Conservation (phyloP, 1,284 basidiomycete species). For the Tausonia pullulans region DNA sequence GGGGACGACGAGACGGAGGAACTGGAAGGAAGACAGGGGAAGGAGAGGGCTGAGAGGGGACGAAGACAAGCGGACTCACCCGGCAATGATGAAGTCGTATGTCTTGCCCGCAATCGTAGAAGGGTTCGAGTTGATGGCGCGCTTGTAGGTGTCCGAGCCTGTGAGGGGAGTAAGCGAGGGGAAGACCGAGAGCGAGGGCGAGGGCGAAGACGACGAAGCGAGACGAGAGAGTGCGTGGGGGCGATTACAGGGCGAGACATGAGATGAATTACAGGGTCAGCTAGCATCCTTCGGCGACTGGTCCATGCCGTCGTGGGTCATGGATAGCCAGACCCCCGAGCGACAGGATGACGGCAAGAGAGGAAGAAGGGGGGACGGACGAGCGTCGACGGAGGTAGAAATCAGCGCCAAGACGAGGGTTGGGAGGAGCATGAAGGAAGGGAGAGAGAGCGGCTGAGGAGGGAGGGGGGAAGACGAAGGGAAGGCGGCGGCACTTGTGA, state of each 20-base stretch:
- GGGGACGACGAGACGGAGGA: not conserved
- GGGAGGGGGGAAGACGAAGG: not conserved
- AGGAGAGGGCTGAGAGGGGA: not conserved
- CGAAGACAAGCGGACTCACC: conserved; percentile 16
- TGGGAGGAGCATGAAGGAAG: not conserved
- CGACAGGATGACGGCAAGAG: not conserved
- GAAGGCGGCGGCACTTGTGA: not conserved
- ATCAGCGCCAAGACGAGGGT: too few relatives aligned
- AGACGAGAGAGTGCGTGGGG: not conserved
- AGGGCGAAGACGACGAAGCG: not conserved
- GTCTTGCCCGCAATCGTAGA: conserved; percentile 22
- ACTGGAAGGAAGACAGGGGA: not conserved
- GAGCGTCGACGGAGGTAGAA: too few relatives aligned
- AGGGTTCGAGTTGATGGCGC: conserved; percentile 24
- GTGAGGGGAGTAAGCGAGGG: not conserved
- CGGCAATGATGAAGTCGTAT: conserved; percentile 35
- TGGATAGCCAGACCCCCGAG: too few relatives aligned
- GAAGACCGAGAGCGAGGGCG: not conserved
- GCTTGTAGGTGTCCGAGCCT: not conserved
- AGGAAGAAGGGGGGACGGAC: not conserved
- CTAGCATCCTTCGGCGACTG: too few relatives aligned
- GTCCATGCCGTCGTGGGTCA: too few relatives aligned
- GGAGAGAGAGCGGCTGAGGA: not conserved
- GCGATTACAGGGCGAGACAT: too few relatives aligned
- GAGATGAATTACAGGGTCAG: too few relatives aligned